phyloP scores from a whole-genome alignment of 192 early-diverging fungal species.

The Martensiomyces pterosporus region DNA sequence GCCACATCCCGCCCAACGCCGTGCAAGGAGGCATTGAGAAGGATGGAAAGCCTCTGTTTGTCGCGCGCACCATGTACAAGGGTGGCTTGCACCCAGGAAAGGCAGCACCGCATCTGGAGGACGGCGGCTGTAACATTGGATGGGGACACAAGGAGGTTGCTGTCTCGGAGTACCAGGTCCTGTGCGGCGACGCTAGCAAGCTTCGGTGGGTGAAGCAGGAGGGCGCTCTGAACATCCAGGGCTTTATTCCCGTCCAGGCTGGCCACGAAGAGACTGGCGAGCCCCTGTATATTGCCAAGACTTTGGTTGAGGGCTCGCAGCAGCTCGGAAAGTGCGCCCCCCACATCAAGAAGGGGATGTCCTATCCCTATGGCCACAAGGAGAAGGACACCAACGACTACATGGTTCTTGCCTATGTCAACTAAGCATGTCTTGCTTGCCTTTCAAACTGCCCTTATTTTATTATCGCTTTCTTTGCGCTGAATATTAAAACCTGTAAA shows the following conservation, averaged over 20 bases:
- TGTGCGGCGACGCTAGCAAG: conserved; percentile 56
- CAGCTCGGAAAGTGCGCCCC: conserved; percentile 52
- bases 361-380: conserved; percentile 47
- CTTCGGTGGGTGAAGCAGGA: conserved; percentile 53
- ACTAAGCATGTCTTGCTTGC: neutral
- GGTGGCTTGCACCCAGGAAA: conserved; percentile 52
- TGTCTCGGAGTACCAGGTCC: conserved; percentile 53
- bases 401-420: conserved; percentile 44
- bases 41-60: conserved; percentile 57
- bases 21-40: conserved; percentile 58
- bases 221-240: conserved; percentile 39
- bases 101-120: conserved; percentile 43
- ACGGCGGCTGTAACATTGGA: conserved; percentile 50
- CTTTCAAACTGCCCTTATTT: conserved; percentile 4
- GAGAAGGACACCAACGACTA: conserved; percentile 39
- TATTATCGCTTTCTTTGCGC: too few species aligned
- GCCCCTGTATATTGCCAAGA: conserved; percentile 51
- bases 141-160: conserved; percentile 55
- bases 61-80: conserved; percentile 53
- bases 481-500: too few species aligned
- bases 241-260: conserved; percentile 30
- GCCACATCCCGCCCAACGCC: conserved; percentile 49
- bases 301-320: conserved; percentile 43
- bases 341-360: conserved; percentile 51
- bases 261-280: conserved; percentile 48